Evolutionary conservation across 306 rosid species (phyloP), one percentile per base, ranked within the genome.

Genomic region (Mucuna pruriens): DNA sequence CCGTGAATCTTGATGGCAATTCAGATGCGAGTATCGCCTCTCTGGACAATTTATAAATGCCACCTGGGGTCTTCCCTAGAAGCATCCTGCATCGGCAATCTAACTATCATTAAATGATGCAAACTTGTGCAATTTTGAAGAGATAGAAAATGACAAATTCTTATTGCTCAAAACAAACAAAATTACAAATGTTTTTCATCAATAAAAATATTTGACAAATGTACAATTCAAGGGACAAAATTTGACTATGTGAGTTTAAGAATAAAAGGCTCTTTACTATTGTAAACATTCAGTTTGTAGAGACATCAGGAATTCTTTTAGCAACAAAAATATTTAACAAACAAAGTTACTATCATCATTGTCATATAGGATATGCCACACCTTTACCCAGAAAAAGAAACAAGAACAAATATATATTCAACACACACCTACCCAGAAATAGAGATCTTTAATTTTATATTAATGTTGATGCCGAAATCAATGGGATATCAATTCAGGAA

Each of bases 31-130:
- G 90, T 77, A 90, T 83, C 33, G 92, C 97, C 78, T 83, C 98
- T 85, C 99, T 89, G 72, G 99, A 95, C 73, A 93, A 66, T 90
- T 88, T 95, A 82, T 93, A 95, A 85, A 91, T 68, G 25, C 99
- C 99, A 51, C 88, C 82, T 31, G 97, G 99, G 33, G 91, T 88
- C 92, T 93, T 95, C 85, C 88, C 87, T 55, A 95, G 79, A 85
- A 93, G 89, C 90, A 91, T 91, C 93, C 99, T 95, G 90, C 76
- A 71, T n/a, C 57, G 74, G 58, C 78, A 74, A 82, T 61, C 67
- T 36, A 81, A 51, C 71, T 71, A 65, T 72, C 70, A 85, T 77
- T 79, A 86, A 85, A 75, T 20, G 29, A 71, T 75, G 74, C 77
- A 54, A 40, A 39, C 74, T 74, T 58, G 26, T 3, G 6, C 60